Evolutionary conservation across 2,329 filamentous ascomycete species (phyloP).

Genomic region (Colletotrichum liriopes): DNA sequence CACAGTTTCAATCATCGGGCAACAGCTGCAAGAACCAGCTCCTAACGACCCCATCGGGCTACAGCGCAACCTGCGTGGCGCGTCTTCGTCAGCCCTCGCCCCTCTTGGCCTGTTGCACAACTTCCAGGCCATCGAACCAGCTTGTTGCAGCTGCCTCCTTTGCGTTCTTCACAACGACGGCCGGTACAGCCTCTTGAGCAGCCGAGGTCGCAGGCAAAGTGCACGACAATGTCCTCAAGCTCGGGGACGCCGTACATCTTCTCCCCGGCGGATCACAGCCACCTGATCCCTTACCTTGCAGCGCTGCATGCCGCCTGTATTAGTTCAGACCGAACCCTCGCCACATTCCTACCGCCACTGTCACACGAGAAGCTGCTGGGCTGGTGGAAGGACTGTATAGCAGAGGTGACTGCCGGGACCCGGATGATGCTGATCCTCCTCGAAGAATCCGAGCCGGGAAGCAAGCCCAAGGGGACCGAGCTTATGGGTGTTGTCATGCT

Average conservation of each 20-base stretch:
- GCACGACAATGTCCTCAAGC: constrained; percentile 32
- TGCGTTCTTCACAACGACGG: neutral
- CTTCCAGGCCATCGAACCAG: neutral
- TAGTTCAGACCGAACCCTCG: constrained; percentile 69
- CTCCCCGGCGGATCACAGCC: constrained; percentile 60
- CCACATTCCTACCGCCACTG: constrained; percentile 73
- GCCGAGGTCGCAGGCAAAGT: neutral
- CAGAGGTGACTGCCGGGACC: constrained; percentile 61
- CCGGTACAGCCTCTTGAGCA: too few species aligned
- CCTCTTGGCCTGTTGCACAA: constrained; percentile 8
- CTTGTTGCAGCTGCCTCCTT: neutral
- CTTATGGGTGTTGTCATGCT: constrained; percentile 72
- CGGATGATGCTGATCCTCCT: constrained; percentile 70
- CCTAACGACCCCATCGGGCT: neutral
- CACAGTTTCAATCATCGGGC: neutral
- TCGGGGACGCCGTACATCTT: constrained; percentile 54
- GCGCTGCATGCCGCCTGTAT: constrained; percentile 73
- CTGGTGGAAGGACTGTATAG: constrained; percentile 71
- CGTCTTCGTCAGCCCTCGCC: constrained; percentile 27
- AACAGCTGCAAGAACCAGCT: neutral
- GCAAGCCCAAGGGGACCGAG: constrained; percentile 59
- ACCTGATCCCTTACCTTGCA: constrained; percentile 71
- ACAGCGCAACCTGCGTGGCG: constrained; percentile 18
- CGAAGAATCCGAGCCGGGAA: constrained; percentile 51
- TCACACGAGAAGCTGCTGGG: constrained; percentile 68